Percentiles rank a stretch among this genome's conserved stretches.
Evolutionary conservation across 1,139 yeast species (phyloP).

Genomic region (Pichia kudriavzevii): DNA sequence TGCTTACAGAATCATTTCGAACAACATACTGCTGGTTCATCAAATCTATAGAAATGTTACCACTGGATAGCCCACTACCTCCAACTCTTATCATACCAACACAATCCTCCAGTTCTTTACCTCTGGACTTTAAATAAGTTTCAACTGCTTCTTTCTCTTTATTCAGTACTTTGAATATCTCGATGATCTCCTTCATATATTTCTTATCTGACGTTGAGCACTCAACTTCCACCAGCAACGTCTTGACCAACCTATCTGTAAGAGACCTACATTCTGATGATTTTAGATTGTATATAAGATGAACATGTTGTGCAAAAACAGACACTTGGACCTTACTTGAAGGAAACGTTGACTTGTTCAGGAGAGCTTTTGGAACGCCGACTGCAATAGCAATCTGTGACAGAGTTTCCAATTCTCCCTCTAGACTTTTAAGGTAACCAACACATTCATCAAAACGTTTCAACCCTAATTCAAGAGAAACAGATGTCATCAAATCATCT

Average conservation of each 20-base stretch:
- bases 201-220: constrained; percentile 1
- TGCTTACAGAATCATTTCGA: constrained; percentile 2
- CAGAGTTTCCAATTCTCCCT: constrained; percentile 31
- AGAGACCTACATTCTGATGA: constrained; percentile 2
- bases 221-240: constrained; percentile 6
- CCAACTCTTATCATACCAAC: constrained; percentile 11
- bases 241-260: constrained; percentile 7
- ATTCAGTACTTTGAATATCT: constrained; percentile 7
- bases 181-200: constrained; percentile 3
- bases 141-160: constrained; percentile 14
- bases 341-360: constrained; percentile 5
- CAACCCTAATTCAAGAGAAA: constrained; percentile 24
- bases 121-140: constrained; percentile 7
- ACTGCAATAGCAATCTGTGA: constrained; percentile 6
- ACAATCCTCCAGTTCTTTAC: constrained; percentile 10
- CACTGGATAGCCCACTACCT: constrained; percentile 5
- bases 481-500: constrained; percentile 24
- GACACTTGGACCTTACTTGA: constrained; percentile 1
- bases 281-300: constrained; percentile 9
- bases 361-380: constrained; percentile 8
- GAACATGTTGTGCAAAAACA: constrained; percentile 9
- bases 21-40: neutral
- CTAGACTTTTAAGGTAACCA: constrained; percentile 41
- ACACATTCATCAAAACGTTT: constrained; percentile 23
- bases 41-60: neutral